Base-by-base conservation (phyloP, 345 rosid species). In the Erodium maritimum region DNA sequence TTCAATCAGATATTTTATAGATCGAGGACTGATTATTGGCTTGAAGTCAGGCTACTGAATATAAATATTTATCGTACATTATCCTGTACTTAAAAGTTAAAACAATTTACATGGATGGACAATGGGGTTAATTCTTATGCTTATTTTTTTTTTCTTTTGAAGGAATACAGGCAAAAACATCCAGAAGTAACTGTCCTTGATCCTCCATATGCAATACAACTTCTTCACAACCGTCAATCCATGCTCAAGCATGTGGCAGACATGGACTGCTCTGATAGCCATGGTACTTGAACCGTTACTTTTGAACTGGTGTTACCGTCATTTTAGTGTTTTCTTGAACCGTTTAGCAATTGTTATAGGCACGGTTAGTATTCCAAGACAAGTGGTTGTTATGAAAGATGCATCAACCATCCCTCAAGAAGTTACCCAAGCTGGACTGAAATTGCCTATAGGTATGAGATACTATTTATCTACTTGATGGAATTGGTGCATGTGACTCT, bases 241-340 rank as follows among this genome's bases (percentile, higher is more conserved):
- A 91, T 91, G 97, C 96, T 91, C 17, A 88, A 81, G 69, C 82
- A 81, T 59, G 90, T 86, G 56, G 86, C 83, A 34, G 82, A 86
- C 58, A 64, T 91, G n/a, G 72, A 84, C 64, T 76, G 88, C 67
- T 69, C 84, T 16, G 90, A 74, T 17, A 66, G 63, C 61, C 60
- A 71, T 61, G 95, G 97, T 90, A 77, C 61, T 58, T 55, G 55
- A 50, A 60, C 14, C 63, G 8, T 8, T 34, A 17, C 60, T 21
- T 10, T 62, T n/a, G n/a, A 2, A 29, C 34, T 8, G 34, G 34
- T 29, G 34, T 46, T 11, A 46, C 13, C 13, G n/a, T 46, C 51
- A n/a, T 45, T n/a, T 0, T 17, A 19, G 14, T 10, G 51, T 52
- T 57, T 67, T 23, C 42, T 46, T 21, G 50, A 52, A 56, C 52